Base-by-base conservation (phyloP, 2,329 filamentous ascomycete species). In the Bisporella sp. region DNA sequence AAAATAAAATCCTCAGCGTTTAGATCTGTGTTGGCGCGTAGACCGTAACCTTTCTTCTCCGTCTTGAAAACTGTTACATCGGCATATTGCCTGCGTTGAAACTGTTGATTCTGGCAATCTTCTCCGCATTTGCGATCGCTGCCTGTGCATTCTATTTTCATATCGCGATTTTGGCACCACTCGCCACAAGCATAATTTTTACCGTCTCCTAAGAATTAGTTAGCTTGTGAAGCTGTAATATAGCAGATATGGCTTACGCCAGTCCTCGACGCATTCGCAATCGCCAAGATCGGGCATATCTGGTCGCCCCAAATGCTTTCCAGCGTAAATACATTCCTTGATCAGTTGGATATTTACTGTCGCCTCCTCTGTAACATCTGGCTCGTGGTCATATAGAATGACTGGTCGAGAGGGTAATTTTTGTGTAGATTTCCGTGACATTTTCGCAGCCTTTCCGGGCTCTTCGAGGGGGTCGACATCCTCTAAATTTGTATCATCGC, bases 131-230 rank as follows among this genome's bases (percentile, higher is more conserved):
- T 88, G 69, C 91, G 93, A 59, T 91, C 86, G 54, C 82, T 82
- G 56, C 78, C 75, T 35, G 88, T 78, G 67, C 93, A 99, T 72
- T 99, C 93, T 81, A 97, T 96, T 69, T 96, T 97, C 52, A 92
- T 97, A 51, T 89, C 88, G 63, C 93, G 87, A 69, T 99, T 99
- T 75, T 99, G 99, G 71, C 93, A 99, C 69, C 96, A 89, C 62
- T 96, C 91, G 58, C 89, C 92, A 68, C 93, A 99, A 46, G 93
- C 91, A 70, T 85, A 71, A 68, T 99, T 99, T 57, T 71, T 68
- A 55, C 78, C 77, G 66, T 81, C 72, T 35, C 70, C 82, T 85
- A 63, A 45, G 29, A 46, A 47, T 44, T 48, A 48, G 63, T 73
- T 59, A 73, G 69, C 53, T 54, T 51, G 42, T 46, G 44, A 46